Evolutionary conservation across 129 eudicot genomes (phyloP).

Genomic region (carrot (Daucus carota)): DH1_v3.0 NC_030386.2:19546001-19546500

Average conservation of each 20-base stretch:
- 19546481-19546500: constrained; percentile 61
- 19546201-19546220: constrained; percentile 91
- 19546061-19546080: not conserved
- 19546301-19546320: constrained; percentile 11
- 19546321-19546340: not conserved
- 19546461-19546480: constrained; percentile 41
- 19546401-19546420: not conserved
- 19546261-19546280: constrained; percentile 93
- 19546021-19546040: constrained; percentile 68
- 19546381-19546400: not conserved
- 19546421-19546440: not conserved
- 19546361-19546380: not conserved
- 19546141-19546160: not conserved
- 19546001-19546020: constrained; percentile 93
- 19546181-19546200: constrained; percentile 15
- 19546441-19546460: not conserved
- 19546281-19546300: constrained; percentile 80
- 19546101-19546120: not conserved
- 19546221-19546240: constrained; percentile 64
- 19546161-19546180: not conserved
- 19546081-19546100: not conserved
- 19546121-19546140: not conserved
- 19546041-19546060: not conserved
- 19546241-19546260: constrained; percentile 84
- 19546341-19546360: not conserved